Conservation (phyloP, 139 green algal genomes). For the Chlorella sp. region DNA sequence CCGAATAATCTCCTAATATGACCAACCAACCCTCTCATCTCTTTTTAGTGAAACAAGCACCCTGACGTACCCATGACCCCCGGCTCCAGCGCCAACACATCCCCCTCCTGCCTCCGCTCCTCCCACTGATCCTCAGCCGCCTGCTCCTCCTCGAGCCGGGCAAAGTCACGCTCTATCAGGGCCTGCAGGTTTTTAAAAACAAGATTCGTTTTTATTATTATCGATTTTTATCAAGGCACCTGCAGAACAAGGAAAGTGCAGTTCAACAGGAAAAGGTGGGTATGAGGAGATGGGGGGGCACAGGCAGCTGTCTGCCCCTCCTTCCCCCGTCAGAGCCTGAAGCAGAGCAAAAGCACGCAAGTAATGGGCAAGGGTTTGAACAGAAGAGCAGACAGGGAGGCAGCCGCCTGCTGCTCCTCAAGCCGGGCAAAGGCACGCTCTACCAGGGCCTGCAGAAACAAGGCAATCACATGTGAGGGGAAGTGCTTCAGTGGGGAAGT, state of each 20-base stretch:
- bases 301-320: no score
- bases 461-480: no score
- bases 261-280: no score
- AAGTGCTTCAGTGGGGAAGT: background rate
- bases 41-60: background rate
- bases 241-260: no score
- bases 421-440: background rate
- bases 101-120: background rate
- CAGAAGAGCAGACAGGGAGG: background rate
- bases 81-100: background rate
- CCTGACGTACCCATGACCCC: background rate
- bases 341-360: no score
- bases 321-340: no score
- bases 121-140: background rate
- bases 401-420: background rate
- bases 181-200: no score
- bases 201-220: no score
- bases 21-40: background rate
- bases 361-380: no score
- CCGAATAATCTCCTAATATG: no score
- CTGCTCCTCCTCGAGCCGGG: background rate
- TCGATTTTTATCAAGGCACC: no score
- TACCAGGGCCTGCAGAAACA: background rate
- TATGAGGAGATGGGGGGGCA: background rate
- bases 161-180: background rate